Base-by-base conservation (phyloP, 108 stramenopile species). In the Conticribra guillardii region DNA sequence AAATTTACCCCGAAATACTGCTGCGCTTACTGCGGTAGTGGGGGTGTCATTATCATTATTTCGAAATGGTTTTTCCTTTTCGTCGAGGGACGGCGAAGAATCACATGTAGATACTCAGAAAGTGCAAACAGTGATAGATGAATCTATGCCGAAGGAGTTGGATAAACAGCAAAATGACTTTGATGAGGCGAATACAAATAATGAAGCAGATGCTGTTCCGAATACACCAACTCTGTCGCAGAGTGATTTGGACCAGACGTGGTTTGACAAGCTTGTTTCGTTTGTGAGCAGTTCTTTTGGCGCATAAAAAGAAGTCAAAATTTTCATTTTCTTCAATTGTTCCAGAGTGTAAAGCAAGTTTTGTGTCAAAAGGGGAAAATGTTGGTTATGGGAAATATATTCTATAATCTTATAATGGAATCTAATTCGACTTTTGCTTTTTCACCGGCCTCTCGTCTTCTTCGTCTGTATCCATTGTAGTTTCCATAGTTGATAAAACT, bases 221-320 rank as follows among this genome's bases (percentile, higher is more conserved):
- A 32, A 3, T 26, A 22, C 24, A 18, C 4, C 48, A 41, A 31
- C 9, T 27, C 2, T 60, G 24, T 30, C 1, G 44, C 59, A 34
- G 33, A 29, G 3, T 34, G 60, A 61, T 41, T 71, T 71, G 41
- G 69, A 71, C 23, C 32, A 24, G 34, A 71, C 55, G 19, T 61
- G 69, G 69, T n/a, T 61, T 2, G 69, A 71, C n/a, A 71, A 51
- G 32, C 32, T 71, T 17, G 33, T 71, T 17, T 71, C 69, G 37
- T 41, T 41, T 41, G 37, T 41, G 5, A 41, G 37, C 37, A 41
- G 37, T 11, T 5, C 37, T 9, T 41, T 41, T 11, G 37, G 37
- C 8, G 37, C 37, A 5, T 41, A 11, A 41, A 5, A 41, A 9
- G 8, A 11, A 9, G 5, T 41, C 11, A 41, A 41, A 41, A 41